phyloP scores from a whole-genome alignment of 2,329 filamentous ascomycete species.

The Colletotrichum sp. region DNA sequence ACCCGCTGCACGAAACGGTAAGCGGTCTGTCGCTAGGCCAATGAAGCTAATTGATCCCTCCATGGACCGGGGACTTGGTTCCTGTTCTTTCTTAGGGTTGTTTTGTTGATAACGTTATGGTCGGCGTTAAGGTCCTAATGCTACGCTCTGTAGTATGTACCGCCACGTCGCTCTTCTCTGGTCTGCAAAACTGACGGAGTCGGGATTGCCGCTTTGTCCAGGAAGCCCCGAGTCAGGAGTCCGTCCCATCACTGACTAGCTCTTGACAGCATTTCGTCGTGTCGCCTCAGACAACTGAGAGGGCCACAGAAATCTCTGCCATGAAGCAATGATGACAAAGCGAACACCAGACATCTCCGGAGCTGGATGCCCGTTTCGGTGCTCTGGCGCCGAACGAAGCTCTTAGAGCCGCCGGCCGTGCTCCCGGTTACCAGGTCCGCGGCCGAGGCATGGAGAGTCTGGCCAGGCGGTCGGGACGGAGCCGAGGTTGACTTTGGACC shows the following conservation, averaged over 20 bases:
- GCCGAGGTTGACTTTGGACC: conserved; percentile 2
- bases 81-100: neutral
- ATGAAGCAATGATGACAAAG: conserved; percentile 15
- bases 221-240: conserved; percentile 9
- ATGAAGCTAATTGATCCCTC: neutral
- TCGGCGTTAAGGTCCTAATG: neutral
- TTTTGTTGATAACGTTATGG: neutral
- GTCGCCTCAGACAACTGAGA: neutral
- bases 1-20: neutral
- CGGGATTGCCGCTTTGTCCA: neutral
- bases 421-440: conserved; percentile 1
- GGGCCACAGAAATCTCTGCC: neutral
- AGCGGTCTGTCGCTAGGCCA: neutral
- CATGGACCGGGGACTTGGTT: neutral
- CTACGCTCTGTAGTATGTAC: neutral
- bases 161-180: neutral
- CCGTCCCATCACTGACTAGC: neutral
- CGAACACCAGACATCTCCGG: neutral
- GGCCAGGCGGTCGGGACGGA: neutral
- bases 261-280: neutral
- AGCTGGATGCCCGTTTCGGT: neutral
- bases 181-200: neutral
- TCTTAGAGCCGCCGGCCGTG: neutral
- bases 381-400: neutral
- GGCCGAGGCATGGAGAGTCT: conserved; percentile 4